These are phyloP conservation scores for Eucalyptus leucophloia DNA, from an alignment of 345 rosid species.

Conservation along the genomic window DNA sequence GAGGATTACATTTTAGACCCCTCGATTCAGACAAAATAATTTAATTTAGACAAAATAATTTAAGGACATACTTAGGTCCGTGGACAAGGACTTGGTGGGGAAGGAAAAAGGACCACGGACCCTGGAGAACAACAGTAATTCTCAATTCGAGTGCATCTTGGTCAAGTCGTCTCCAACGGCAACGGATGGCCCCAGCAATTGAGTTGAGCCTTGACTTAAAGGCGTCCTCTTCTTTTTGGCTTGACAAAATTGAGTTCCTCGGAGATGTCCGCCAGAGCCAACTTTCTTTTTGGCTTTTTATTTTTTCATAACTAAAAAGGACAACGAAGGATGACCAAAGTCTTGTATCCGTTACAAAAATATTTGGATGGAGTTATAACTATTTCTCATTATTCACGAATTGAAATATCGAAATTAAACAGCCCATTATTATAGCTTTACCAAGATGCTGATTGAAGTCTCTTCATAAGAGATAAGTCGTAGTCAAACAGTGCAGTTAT, in stretches of 20 bases:
- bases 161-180: neutral
- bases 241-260: neutral
- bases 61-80: too few species aligned
- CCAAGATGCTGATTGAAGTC: too few species aligned
- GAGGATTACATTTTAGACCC: too few species aligned
- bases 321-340: neutral
- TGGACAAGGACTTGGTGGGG: too few species aligned
- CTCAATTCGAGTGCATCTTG: neutral
- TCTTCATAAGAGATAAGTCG: neutral
- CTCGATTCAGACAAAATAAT: accelerated
- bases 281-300: neutral
- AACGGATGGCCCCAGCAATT: neutral
- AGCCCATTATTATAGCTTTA: neutral
- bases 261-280: neutral
- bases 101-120: too few species aligned
- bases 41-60: accelerated
- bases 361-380: neutral
- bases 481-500: too few species aligned
- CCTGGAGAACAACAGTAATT: neutral
- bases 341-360: neutral
- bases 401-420: too few species aligned
- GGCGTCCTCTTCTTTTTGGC: neutral
- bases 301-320: accelerated
- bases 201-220: neutral
- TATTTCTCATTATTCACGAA: neutral